Base-by-base conservation (phyloP, 441 rosid species). In the Rhodomyrtus psidioides region DNA sequence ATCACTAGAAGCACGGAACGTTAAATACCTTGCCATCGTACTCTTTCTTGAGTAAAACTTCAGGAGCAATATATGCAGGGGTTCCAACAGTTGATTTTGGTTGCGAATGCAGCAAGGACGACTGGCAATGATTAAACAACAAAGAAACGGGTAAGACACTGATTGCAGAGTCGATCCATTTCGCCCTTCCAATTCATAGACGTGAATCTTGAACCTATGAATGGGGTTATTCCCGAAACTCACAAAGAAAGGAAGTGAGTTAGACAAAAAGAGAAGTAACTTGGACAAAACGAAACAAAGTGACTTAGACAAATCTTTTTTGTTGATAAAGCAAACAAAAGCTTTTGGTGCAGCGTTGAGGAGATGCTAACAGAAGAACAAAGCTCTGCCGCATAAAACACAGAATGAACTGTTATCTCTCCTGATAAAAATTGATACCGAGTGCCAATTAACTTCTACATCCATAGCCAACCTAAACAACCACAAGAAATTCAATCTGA, bases 41-140 rank as follows among this genome's bases (percentile, higher is more conserved):
- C 92, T 96, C 99, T 92, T 94, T 96, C 93, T 94, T 95, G 28
- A 94, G 96, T 83, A 98, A 90, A 79, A 96, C 98, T 91, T 98
- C 99, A 12, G 99, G 99, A 87, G 99, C 99, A 12, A 96, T 98
- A 82, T 98, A 98, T 53, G 99, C 99, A 81, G 99, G 99, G 60
- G 99, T 98, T 87, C 99, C 99, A 60, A 98, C 99, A 3, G 99
- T 95, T 53, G 99, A 98, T 90, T 96, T 98, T n/a, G 99, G 99
- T 88, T 95, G 98, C 1, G 99, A 96, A 88, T 98, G 99, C 39
- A 98, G 93, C 89, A 98, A 95, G 2, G 99, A 98, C 15, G 99
- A 96, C 99, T 98, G 93, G 28, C 28, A 59, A 87, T 85, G 49
- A 70, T 34, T 19, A 87, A 82, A 53, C 86, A 56, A 82, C 81